These are phyloP conservation scores for Clonostachys byssicola DNA, from an alignment of 2,329 filamentous ascomycete species.

Conservation along the genomic window DNA sequence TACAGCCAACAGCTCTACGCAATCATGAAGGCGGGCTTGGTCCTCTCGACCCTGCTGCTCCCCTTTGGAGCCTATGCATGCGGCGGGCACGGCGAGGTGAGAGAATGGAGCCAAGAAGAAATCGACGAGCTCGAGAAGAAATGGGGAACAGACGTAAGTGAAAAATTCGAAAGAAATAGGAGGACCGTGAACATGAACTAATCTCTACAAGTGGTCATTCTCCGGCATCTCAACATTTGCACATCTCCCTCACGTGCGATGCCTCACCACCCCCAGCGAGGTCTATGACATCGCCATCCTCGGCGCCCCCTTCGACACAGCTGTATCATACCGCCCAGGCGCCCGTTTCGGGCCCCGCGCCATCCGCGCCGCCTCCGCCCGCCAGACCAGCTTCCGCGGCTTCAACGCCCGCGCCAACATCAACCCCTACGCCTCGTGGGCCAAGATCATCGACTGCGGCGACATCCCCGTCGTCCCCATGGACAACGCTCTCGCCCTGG, in stretches of 20 bases:
- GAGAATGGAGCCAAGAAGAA: conserved; percentile 44
- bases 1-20: too few relatives aligned
- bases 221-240: conserved; percentile 73
- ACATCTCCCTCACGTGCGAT: conserved; percentile 65
- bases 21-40: conserved; percentile 14
- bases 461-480: conserved; percentile 86
- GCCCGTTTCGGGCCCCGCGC: conserved; percentile 83
- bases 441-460: conserved; percentile 81
- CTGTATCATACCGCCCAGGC: conserved; percentile 65
- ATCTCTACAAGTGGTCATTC: conserved; percentile 41
- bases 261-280: conserved; percentile 60
- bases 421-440: conserved; percentile 80
- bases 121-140: conserved; percentile 49
- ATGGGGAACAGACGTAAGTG: conserved; percentile 52
- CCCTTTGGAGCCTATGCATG: conserved; percentile 17
- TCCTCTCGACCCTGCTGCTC: conserved; percentile 17
- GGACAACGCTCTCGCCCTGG: conserved; percentile 76
- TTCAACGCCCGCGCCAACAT: conserved; percentile 76
- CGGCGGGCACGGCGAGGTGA: conserved; percentile 22
- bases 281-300: conserved; percentile 69
- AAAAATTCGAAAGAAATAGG: background rate
- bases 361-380: conserved; percentile 77
- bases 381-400: conserved; percentile 74
- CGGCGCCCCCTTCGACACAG: conserved; percentile 71
- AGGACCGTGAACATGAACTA: background rate